Evolutionary conservation across 768 basidiomycete species (phyloP), one percentile per base, ranked within the genome.

Genomic region (Tricholomella constricta): DNA sequence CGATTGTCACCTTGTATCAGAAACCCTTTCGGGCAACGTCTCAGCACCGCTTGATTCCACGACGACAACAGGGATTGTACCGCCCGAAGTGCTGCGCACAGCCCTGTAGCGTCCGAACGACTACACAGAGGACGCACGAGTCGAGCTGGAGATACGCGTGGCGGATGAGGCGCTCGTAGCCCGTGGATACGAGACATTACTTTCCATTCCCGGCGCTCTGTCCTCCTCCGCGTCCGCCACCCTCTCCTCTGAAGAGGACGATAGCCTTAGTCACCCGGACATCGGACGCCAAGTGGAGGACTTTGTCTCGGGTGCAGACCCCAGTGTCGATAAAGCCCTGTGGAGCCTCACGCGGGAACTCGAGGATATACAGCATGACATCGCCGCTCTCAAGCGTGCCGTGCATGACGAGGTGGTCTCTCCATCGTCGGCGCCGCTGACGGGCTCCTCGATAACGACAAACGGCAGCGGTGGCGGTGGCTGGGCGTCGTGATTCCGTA

Each of bases 91-190:
- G 14, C 60, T 92, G 3, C 70, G 69, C 17, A 73, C 72, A 0
- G 85, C 83, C 5, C 69, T 88, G 15, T 74, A 81, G 22, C 76
- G 90, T 7, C 73, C 93, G 37, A 76, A 83, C 48, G 88, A 94
- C 63, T 89, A 80, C 62, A 81, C 81, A 4, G 91, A 92, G 64
- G 91, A 92, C 57, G 83, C 83, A 1, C 82, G 88, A 1, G 91
- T 94, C 9, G 91, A 93, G 63, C 71, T 94, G 19, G 91, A 93
- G 69, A 92, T 93, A 35, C 80, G 83, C 20, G 71, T 85, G 9
- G 79, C 86, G 2, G 91, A 94, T 63, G 89, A 89, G 56, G 78
- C 76, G 10, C 76, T 92, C 12, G 73, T 86, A 0, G 72, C 74
- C 6, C 77, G 76, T 7, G 89, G 89, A 3, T 92, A 84, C 54